Base-by-base conservation (phyloP, 148 eudicot species). In the Euryodendron excelsum region DNA sequence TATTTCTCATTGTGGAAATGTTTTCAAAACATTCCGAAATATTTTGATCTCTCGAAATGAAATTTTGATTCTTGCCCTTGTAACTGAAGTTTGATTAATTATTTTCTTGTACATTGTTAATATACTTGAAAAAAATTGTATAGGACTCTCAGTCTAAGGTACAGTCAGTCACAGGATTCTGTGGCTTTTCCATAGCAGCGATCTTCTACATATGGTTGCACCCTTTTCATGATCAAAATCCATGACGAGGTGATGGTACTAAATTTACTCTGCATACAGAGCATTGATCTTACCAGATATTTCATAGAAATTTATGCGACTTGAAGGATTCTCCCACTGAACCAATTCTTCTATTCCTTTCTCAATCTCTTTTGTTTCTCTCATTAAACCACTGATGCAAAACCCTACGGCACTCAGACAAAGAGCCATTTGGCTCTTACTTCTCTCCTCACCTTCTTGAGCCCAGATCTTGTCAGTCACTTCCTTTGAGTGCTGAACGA, bases 381-480 rank as follows among this genome's bases (percentile, higher is more conserved):
- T 74, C 81, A 79, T 69, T 68, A 87, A 47, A 11, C 79, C 62
- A 36, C 78, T 65, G 58, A 87, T 82, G 84, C 87, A 85, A 76
- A 85, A 85, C 33, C 80, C 82, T n/a, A 80, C 21, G 27, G 84
- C 82, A 20, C 82, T 81, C 69, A 78, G n/a, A 75, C 50, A 61
- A 34, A 80, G 76, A 67, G 73, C 56, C 53, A 72, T 31, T 75
- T 73, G 72, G 66, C 78, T 73, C 67, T 77, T 82, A 1, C 68
- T 27, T 66, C 77, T 70, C 33, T 66, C 70, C 56, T 72, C 74
- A 17, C 69, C 39, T 62, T 79, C 79, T 30, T 59, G 30, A 20
- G 69, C 73, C 74, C 50, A 39, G 27, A 61, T 60, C 55, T 60
- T 80, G 31, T 77, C 62, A 1, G 74, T 74, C 28, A 65, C 67